Conservation (phyloP, 345 rosid genomes). For the Salix purpurea region DNA sequence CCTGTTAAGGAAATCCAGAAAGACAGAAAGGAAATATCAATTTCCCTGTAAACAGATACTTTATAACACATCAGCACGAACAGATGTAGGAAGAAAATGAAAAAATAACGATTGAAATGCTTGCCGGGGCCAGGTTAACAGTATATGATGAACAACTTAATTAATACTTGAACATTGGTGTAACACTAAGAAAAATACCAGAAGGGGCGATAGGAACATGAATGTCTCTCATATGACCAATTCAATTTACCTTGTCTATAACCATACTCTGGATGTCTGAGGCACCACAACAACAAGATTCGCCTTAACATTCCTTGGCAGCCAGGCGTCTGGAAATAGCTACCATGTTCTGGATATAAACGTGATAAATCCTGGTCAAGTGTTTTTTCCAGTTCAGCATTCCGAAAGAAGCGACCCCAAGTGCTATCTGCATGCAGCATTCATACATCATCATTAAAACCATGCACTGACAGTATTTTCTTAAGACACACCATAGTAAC, state of each 20-base stretch:
- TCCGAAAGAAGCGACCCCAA: constrained; percentile 91
- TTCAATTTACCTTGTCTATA: constrained; percentile 73
- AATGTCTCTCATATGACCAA: neutral
- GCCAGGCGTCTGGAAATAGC: constrained; percentile 89
- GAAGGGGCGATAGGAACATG: neutral
- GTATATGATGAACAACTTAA: neutral
- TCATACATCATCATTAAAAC: neutral
- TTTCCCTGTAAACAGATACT: neutral
- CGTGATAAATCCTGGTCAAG: constrained; percentile 92
- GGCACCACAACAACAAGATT: constrained; percentile 86
- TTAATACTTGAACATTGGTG: neutral
- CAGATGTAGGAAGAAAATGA: neutral
- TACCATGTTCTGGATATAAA: constrained; percentile 89
- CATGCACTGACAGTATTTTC: neutral
- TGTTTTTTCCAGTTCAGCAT: constrained; percentile 90
- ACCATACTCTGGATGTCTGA: constrained; percentile 77
- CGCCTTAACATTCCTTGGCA: constrained; percentile 97
- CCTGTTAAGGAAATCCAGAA: constrained; percentile 40
- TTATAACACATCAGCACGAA: neutral
- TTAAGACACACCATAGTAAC: neutral
- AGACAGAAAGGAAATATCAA: constrained; percentile 1
- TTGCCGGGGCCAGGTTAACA: neutral
- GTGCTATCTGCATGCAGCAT: constrained; percentile 61
- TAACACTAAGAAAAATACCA: neutral
- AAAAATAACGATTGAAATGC: neutral